Base-by-base conservation (phyloP, 257 asterid species). In the Jacaranda mimosifolia region DNA sequence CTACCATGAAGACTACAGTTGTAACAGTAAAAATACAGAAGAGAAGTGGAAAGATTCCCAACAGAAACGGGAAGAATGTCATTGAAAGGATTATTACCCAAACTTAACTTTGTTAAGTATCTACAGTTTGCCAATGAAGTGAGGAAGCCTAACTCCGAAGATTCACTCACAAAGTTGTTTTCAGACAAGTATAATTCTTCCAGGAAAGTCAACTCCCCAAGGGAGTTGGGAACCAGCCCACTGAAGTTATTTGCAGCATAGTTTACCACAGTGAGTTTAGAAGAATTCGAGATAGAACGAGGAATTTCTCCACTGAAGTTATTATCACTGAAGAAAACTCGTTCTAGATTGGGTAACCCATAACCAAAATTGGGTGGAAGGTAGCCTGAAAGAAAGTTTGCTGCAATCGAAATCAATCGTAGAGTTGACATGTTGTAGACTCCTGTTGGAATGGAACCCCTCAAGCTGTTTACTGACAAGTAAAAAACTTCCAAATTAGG, bases 261-360 rank as follows among this genome's bases (percentile, higher is more conserved):
- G 7, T 8, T 35, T 5, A 83, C 0, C 0, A 5, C 0, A 7
- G 14, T 9, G 8, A 86, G 83, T 8, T 38, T 35, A 0, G 86
- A 83, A 53, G 65, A 74, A 65, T 85, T 85, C 36, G 86, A 73
- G 39, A 85, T 68, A 2, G 81, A 79, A 15, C n/a, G 26, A 1
- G 88, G 83, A 48, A 83, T 63, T 12, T 21, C 46, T 9, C 87
- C 87, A 11, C 10, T 19, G 40, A 84, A 49, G 15, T 1, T 3
- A 70, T 81, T 81, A 1, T 3, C 3, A 6, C 14, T 0, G 11
- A 81, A 57, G 65, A 35, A 1, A 26, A 84, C 66, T 3, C 0
- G 10, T 52, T 42, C 51, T 45, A 84, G 55, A 48, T 78, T 65
- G 32, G 83, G 79, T 18, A 81, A 51, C 2, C 62, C 62, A 6